Percentiles rank a stretch among this genome's conserved stretches.
These are phyloP conservation scores for Ogataea degrootiae DNA, from an alignment of 805 yeast genomes.

Conservation along the genomic window DNA sequence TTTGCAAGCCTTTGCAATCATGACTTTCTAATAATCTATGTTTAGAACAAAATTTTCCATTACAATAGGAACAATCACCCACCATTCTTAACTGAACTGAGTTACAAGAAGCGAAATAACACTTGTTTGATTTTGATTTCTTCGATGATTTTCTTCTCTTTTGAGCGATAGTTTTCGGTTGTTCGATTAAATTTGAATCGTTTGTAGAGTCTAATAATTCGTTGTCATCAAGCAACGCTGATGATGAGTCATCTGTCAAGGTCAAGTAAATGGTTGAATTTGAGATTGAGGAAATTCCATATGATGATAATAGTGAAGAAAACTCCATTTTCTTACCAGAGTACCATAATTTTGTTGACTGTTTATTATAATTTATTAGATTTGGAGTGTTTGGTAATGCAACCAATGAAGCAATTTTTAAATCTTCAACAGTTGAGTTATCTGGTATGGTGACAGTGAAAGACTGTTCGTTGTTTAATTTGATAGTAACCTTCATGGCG, in stretches of 20 bases:
- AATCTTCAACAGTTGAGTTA: slow-evolving; percentile 47
- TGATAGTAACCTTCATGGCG: slow-evolving; percentile 45
- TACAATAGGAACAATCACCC: slow-evolving; percentile 82
- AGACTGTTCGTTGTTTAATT: slow-evolving; percentile 27
- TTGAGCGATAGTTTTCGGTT: slow-evolving; percentile 14
- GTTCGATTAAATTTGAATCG: slow-evolving; percentile 8
- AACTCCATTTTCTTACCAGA: slow-evolving; percentile 30
- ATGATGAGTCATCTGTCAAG: slow-evolving; percentile 16
- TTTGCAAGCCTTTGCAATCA: slow-evolving; percentile 68
- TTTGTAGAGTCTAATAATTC: slow-evolving; percentile 2
- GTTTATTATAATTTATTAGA: slow-evolving; percentile 7
- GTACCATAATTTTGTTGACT: slow-evolving; percentile 27
- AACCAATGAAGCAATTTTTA: slow-evolving; percentile 42
- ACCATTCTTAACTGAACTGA: slow-evolving; percentile 62
- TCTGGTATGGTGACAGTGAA: slow-evolving; percentile 47
- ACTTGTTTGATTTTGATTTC: slow-evolving; percentile 41
- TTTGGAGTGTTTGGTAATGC: slow-evolving; percentile 27
- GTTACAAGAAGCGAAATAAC: slow-evolving; percentile 55
- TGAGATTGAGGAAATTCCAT: slow-evolving; percentile 25
- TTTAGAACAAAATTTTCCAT: slow-evolving; percentile 80
- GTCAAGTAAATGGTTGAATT: slow-evolving; percentile 29
- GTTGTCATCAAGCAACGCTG: slow-evolving; percentile 18
- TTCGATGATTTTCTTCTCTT: slow-evolving; percentile 29
- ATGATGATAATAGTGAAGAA: slow-evolving; percentile 18
- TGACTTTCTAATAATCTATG: slow-evolving; percentile 87